Evolutionary conservation across 2,329 filamentous ascomycete genomes (phyloP).

Genomic region (Colletotrichum sp.): DNA sequence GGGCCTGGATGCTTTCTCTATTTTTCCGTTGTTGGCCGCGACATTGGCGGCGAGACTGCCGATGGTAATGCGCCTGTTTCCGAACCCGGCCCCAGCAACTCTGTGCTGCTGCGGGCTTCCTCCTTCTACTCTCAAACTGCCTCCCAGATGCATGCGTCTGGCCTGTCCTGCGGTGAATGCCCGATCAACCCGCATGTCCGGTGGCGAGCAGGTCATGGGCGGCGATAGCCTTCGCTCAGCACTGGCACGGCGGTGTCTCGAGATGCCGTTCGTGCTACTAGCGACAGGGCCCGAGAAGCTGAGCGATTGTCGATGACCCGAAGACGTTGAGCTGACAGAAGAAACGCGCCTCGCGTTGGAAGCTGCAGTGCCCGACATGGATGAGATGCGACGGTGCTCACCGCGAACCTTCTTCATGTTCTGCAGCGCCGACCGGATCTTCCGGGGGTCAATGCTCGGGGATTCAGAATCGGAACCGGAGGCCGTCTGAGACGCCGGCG

Average conservation of each 20-base stretch:
- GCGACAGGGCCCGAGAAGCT: conserved; percentile 48
- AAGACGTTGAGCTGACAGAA: conserved; percentile 34
- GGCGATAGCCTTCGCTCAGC: conserved; percentile 57
- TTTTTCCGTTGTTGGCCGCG: conserved; percentile 8
- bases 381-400: conserved; percentile 41
- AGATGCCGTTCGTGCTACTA: conserved; percentile 61
- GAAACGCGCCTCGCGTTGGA: conserved; percentile 49
- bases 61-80: conserved; percentile 23
- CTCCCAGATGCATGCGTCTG: conserved; percentile 60
- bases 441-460: conserved; percentile 55
- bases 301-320: conserved; percentile 25
- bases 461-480: conserved; percentile 56
- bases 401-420: conserved; percentile 53
- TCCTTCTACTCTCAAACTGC: conserved; percentile 35
- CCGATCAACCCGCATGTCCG: conserved; percentile 39
- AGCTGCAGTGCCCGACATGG: conserved; percentile 39
- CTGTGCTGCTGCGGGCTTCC: conserved; percentile 27
- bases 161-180: conserved; percentile 60
- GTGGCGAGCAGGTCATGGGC: conserved; percentile 58
- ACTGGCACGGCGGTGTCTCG: conserved; percentile 55
- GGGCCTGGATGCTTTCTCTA: conserved; percentile 19
- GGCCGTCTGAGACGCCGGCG: conserved; percentile 43
- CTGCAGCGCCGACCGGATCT: conserved; percentile 61
- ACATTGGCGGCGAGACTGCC: conserved; percentile 9
- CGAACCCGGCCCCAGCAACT: conserved; percentile 14